Percentiles rank a stretch among this genome's conserved stretches.
Conservation (phyloP, 2,329 filamentous ascomycete genomes). For the Beauveria sp. region DNA sequence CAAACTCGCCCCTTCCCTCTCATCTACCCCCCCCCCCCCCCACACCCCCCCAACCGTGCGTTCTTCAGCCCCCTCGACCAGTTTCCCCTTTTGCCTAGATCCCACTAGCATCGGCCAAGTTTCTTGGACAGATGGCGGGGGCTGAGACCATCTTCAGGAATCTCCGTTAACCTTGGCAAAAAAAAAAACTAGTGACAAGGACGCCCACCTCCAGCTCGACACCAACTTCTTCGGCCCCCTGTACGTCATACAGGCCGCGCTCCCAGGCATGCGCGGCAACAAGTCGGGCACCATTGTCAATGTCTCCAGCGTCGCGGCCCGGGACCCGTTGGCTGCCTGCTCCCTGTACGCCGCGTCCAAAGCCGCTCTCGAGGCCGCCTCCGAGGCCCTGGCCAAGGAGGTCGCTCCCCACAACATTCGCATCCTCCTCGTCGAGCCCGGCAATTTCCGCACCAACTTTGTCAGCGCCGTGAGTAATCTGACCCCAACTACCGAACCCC, state of each 20-base stretch:
- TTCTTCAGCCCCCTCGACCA: no score
- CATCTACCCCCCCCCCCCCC: no score
- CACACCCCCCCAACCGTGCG: no score
- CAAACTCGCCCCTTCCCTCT: no score
- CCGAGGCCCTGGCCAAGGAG: constrained; percentile 35
- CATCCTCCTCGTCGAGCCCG: constrained; percentile 40
- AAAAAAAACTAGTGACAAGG: constrained; percentile 22
- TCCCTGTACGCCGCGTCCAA: constrained; percentile 41
- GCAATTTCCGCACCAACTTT: constrained; percentile 43
- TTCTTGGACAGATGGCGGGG: no score
- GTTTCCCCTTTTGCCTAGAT: no score
- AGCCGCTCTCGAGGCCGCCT: constrained; percentile 33
- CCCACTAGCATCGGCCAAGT: no score
- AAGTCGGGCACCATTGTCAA: constrained; percentile 37
- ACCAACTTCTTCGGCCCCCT: constrained; percentile 44
- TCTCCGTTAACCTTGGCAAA: neutral
- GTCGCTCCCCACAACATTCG: constrained; percentile 35
- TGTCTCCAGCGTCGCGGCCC: constrained; percentile 37
- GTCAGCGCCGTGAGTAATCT: constrained; percentile 20
- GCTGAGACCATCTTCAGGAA: no score
- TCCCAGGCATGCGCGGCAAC: constrained; percentile 38
- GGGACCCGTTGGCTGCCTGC: constrained; percentile 28
- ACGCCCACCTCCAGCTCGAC: constrained; percentile 34
- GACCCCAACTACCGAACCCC: no score
- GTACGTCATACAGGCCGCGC: constrained; percentile 37